Evolutionary conservation across 2,329 filamentous ascomycete genomes (phyloP).

Genomic region (Hymenoscyphus albidus): DNA sequence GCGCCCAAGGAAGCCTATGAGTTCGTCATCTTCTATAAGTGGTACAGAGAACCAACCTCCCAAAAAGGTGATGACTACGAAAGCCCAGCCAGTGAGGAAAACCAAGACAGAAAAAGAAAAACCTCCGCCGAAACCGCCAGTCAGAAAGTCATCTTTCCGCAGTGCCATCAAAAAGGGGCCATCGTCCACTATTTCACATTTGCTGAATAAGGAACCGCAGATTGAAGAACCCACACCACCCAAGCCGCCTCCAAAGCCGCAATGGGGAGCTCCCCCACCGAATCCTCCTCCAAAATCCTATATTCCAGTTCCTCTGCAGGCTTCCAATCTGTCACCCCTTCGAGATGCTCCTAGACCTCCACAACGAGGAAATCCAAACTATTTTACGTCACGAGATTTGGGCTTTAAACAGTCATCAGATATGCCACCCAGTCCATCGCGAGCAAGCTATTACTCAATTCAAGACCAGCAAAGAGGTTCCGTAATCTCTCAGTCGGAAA

Average conservation of each 20-base stretch:
- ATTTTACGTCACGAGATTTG: slow-evolving; percentile 40
- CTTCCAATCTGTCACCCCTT: slow-evolving; percentile 33
- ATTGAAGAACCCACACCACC: slow-evolving; percentile 14
- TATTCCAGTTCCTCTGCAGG: slow-evolving; percentile 34
- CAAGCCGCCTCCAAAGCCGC: slow-evolving; percentile 29
- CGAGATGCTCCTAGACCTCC: slow-evolving; percentile 38
- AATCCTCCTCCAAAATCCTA: slow-evolving; percentile 27
- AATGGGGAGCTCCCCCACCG: slow-evolving; percentile 28
- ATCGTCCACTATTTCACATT: slow-evolving; percentile 44
- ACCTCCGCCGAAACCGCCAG: slow-evolving; percentile 33
- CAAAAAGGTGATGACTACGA: slow-evolving; percentile 29
- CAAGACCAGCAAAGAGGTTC: slow-evolving; percentile 51
- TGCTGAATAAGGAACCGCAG: slow-evolving; percentile 47
- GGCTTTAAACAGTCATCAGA: slow-evolving; percentile 25
- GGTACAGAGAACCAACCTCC: slow-evolving; percentile 20
- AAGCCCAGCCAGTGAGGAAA: slow-evolving; percentile 33
- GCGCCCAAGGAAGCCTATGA: slow-evolving; percentile 30
- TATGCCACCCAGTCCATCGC: slow-evolving; percentile 40
- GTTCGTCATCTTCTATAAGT: slow-evolving; percentile 27
- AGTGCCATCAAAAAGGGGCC: slow-evolving; percentile 50
- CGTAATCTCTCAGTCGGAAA: slow-evolving; percentile 53
- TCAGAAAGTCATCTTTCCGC: slow-evolving; percentile 46
- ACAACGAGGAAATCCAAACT: slow-evolving; percentile 39
- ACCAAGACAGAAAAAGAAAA: slow-evolving; percentile 29
- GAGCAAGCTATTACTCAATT: slow-evolving; percentile 48